phyloP scores from a whole-genome alignment of 345 rosid species.

The Heritiera fomes region DNA sequence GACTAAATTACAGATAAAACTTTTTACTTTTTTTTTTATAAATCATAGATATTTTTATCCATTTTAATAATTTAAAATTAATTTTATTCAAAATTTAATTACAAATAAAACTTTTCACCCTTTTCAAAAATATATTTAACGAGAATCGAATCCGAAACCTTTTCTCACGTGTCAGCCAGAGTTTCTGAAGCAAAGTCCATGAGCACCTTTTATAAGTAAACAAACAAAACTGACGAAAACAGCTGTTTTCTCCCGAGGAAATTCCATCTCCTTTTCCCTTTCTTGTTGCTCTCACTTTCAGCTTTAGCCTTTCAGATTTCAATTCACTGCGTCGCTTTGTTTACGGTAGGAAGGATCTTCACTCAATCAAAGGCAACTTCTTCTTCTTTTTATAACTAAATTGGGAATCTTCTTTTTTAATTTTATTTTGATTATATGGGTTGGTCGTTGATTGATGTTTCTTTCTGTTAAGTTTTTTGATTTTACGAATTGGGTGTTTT shows the following conservation, averaged over 20 bases:
- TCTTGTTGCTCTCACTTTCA: neutral
- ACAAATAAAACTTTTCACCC: no score
- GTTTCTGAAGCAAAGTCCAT: no score
- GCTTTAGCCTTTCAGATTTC: slow-evolving; percentile 6
- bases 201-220: neutral
- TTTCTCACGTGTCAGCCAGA: no score
- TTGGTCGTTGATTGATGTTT: neutral
- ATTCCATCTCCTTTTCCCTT: neutral
- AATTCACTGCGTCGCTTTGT: neutral
- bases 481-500: neutral
- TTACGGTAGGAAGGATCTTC: neutral
- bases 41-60: no score
- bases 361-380: neutral
- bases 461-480: neutral
- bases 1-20: no score
- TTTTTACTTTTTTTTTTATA: no score
- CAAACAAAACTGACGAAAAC: neutral
- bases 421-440: neutral
- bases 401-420: neutral
- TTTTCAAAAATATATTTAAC: no score
- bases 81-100: no score
- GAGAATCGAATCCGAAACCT: no score
- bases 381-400: no score
- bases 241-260: neutral
- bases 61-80: no score